These are phyloP conservation scores for Ceratobasidium sp. DNA, from an alignment of 1,284 basidiomycete genomes.

Conservation along the genomic window DNA sequence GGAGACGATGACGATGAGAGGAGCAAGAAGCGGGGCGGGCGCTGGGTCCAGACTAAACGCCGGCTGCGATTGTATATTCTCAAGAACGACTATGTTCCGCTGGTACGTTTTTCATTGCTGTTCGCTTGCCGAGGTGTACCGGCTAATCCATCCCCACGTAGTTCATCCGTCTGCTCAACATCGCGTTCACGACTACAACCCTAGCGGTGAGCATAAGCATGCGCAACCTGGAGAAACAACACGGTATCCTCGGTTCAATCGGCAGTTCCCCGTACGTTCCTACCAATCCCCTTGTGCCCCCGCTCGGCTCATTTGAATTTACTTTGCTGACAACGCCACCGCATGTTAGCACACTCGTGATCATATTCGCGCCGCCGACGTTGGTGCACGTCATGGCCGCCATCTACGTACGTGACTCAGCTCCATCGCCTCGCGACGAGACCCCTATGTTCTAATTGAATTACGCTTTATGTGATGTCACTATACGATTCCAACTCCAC, in stretches of 20 bases:
- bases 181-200: slow-evolving; percentile 83
- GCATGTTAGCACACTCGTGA: slow-evolving; percentile 77
- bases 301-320: slow-evolving; percentile 1
- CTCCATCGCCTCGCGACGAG: not conserved
- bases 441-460: too few species aligned
- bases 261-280: slow-evolving; percentile 84
- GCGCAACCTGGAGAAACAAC: slow-evolving; percentile 69
- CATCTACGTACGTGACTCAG: slow-evolving; percentile 74
- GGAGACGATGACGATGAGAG: slow-evolving; percentile 59
- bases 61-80: slow-evolving; percentile 75
- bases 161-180: slow-evolving; percentile 88
- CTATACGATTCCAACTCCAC: not conserved
- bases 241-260: slow-evolving; percentile 74
- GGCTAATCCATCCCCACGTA: slow-evolving; percentile 59
- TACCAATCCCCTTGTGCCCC: slow-evolving; percentile 28
- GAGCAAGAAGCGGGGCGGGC: slow-evolving; percentile 56
- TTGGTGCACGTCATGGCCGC: slow-evolving; percentile 88
- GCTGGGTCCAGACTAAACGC: slow-evolving; percentile 67
- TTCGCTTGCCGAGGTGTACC: not conserved
- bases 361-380: slow-evolving; percentile 88
- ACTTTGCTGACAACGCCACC: slow-evolving; percentile 26
- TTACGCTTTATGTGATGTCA: slow-evolving; percentile 4
- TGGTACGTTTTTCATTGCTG: slow-evolving; percentile 65
- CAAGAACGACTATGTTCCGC: slow-evolving; percentile 78
- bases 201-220: slow-evolving; percentile 86